Base-by-base conservation (phyloP, 1,284 basidiomycete genomes). In the Exobasidium cylindrosporum region DNA sequence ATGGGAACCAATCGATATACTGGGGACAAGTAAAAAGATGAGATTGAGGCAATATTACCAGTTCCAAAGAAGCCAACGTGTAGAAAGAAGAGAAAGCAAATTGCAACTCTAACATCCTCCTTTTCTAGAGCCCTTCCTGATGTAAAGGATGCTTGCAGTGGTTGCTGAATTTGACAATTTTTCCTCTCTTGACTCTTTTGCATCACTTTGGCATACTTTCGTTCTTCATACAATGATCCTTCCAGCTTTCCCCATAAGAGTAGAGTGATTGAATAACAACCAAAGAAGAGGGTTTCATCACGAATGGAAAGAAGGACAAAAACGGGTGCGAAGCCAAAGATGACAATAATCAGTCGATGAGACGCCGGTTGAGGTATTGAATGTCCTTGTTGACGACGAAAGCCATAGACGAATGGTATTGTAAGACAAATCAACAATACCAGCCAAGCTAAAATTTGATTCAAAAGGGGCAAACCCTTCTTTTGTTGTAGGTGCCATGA, bases 41-140 rank as follows among this genome's bases (percentile, higher is more conserved):
- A 89, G 73, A 92, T 89, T 1, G 89, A 91, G n/a, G 90, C 90
- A 52, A 92, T 88, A 73, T 90, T 92, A 70, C 45, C 69, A 31
- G 87, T 91, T 11, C 91, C 91, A 74, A 92, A 92, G 81, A 93
- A 93, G 2, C 88, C 91, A 54, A 91, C 85, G 72, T 94, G 91
- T 2, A 92, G 87, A 72, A 92, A 90, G 79, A 91, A 89, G 63
- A 94, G 81, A 82, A 92, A 93, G 77, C 91, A 89, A 24, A 92
- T 66, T 0, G 88, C 89, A 57, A 90, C 86, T 31, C 90, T 81
- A 11, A 91, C 79, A 68, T 92, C 89, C 45, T 87, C 87, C 30
- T 81, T 76, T 54, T 82, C 83, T 66, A 88, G 86, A 4, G 79
- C 76, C 68, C 88, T 86, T 13, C 71, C 58, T 46, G 31, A 45